Evolutionary conservation across 345 rosid species (phyloP).

Genomic region (Rubroshorea leprosula): DNA sequence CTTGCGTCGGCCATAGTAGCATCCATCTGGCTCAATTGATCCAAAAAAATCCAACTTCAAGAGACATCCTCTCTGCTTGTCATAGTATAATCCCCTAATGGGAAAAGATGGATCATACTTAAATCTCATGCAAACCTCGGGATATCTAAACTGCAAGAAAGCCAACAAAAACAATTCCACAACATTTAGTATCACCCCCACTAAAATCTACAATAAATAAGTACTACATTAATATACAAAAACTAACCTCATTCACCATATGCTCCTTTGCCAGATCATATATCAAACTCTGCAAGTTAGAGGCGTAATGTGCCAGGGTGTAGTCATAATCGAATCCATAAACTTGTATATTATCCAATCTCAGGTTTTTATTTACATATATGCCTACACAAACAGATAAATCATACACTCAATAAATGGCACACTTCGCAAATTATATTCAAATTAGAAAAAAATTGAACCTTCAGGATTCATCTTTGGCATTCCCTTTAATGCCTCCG

Average conservation of each 20-base stretch:
- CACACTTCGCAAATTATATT: background rate
- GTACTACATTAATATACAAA: background rate
- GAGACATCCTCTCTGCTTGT: conserved; percentile 77
- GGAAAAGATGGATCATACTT: conserved; percentile 83
- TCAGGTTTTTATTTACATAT: conserved; percentile 81
- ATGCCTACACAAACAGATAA: conserved; percentile 43
- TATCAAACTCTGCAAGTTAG: conserved; percentile 75
- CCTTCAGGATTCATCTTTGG: conserved; percentile 93
- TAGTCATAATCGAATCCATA: conserved; percentile 97
- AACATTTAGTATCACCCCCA: background rate
- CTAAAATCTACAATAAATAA: background rate
- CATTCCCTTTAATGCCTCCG: conserved; percentile 52
- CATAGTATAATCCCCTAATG: conserved; percentile 84
- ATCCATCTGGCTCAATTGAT: conserved; percentile 91
- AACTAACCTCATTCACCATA: conserved; percentile 86
- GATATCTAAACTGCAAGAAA: conserved; percentile 73
- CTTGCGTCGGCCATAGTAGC: conserved; percentile 90
- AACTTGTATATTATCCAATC: conserved; percentile 76
- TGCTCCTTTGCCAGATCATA: conserved; percentile 90
- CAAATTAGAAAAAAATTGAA: conserved; percentile 10
- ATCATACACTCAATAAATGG: background rate
- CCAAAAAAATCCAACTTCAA: conserved; percentile 97
- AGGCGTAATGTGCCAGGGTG: conserved; percentile 83
- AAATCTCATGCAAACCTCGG: conserved; percentile 61
- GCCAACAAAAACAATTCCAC: conserved; percentile 9